phyloP scores from a whole-genome alignment of 805 yeast genomes.

The Kuraishia ogatae region DNA sequence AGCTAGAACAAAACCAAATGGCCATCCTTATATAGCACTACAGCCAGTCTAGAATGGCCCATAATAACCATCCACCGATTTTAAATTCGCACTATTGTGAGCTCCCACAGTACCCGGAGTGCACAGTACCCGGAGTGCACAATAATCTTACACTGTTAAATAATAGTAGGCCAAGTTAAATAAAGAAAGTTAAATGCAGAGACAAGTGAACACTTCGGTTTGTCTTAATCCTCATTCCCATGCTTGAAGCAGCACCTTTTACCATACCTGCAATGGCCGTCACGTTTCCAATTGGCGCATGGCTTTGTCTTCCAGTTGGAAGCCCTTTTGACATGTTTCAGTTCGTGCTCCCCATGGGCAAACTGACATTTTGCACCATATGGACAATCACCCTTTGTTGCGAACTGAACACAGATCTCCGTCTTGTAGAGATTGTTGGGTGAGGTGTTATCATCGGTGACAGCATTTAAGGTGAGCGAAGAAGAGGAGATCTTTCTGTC shows the following conservation, averaged over 20 bases:
- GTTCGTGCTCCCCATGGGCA: constrained; percentile 81
- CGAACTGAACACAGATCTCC: constrained; percentile 76
- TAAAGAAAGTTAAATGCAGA: neutral
- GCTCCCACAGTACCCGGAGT: neutral
- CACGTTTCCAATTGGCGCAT: constrained; percentile 79
- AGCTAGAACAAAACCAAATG: neutral
- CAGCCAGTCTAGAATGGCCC: neutral
- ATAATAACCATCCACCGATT: neutral
- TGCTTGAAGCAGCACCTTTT: constrained; percentile 90
- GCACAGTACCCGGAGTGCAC: neutral
- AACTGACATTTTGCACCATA: constrained; percentile 90
- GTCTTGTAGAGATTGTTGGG: constrained; percentile 74
- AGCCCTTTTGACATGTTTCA: constrained; percentile 64
- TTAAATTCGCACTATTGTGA: neutral
- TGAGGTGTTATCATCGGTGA: constrained; percentile 5
- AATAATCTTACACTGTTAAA: neutral
- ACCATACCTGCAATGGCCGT: constrained; percentile 82
- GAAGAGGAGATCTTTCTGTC: constrained; percentile 2
- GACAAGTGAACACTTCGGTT: neutral
- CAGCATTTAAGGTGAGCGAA: too few species aligned
- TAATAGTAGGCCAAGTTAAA: neutral
- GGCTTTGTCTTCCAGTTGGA: constrained; percentile 87
- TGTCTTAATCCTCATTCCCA: constrained; percentile 29
- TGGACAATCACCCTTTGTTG: constrained; percentile 67
- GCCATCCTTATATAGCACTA: neutral